Evolutionary conservation across 2,329 filamentous ascomycete genomes (phyloP).

Genomic region (Aspergillus tubingensis): DNA sequence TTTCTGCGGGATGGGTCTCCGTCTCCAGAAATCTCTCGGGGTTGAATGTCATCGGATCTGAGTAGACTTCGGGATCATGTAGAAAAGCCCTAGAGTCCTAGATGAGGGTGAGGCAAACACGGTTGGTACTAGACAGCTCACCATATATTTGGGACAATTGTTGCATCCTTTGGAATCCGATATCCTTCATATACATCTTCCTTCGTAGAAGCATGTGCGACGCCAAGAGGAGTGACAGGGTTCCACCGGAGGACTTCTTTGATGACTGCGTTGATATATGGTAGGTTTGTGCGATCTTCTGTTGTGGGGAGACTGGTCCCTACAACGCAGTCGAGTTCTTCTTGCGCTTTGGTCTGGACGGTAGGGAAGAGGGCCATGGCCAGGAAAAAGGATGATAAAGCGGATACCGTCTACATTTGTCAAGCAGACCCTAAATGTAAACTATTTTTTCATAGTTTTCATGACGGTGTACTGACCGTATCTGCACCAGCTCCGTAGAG

Average conservation of each 20-base stretch:
- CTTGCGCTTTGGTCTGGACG: slow-evolving; percentile 45
- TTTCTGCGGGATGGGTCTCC: no score
- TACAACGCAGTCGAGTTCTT: slow-evolving; percentile 48
- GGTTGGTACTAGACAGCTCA: no score
- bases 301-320: slow-evolving; percentile 8
- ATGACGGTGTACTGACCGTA: not conserved
- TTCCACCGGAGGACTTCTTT: slow-evolving; percentile 37
- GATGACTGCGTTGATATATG: slow-evolving; percentile 30
- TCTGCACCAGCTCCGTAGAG: slow-evolving; percentile 13
- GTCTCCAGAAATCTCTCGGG: no score
- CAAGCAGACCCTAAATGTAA: not conserved
- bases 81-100: no score
- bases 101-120: no score
- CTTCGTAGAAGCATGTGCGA: slow-evolving; percentile 14
- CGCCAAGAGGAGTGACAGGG: slow-evolving; percentile 42
- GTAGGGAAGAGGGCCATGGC: slow-evolving; percentile 11
- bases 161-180: not conserved
- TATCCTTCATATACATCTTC: not conserved
- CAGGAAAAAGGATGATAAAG: slow-evolving; percentile 11
- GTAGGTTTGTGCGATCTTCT: slow-evolving; percentile 41
- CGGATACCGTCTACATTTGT: slow-evolving; percentile 10
- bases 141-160: not conserved
- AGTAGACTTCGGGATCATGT: no score
- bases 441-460: no score
- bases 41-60: no score